Conservation (phyloP, 148 eudicot species). For the Mesembryanthemum crystallinum region DNA sequence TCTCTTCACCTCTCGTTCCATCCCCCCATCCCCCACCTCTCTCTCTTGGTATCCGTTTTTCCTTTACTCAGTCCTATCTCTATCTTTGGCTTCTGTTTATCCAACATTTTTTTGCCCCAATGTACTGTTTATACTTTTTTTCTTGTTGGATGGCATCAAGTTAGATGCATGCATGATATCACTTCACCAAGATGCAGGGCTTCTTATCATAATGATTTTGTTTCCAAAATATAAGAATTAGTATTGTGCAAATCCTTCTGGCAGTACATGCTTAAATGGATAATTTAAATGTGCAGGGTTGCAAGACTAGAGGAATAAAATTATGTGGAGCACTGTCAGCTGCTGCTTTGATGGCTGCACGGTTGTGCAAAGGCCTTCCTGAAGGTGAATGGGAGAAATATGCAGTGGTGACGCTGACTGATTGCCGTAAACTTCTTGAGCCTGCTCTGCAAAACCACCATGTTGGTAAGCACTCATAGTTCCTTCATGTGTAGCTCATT, state of each 20-base stretch:
- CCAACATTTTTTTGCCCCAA: too few species aligned
- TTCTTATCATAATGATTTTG: not conserved
- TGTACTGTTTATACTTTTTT: too few species aligned
- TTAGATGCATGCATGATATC: not conserved
- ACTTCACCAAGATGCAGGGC: not conserved
- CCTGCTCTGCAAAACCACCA: slow-evolving; percentile 64
- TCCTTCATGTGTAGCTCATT: not conserved
- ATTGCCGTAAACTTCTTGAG: slow-evolving; percentile 76
- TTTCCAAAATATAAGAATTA: not conserved
- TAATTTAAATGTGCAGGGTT: slow-evolving; percentile 47
- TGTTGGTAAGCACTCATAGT: slow-evolving; percentile 45
- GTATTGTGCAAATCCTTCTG: not conserved
- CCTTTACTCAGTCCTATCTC: too few species aligned
- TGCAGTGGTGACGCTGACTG: slow-evolving; percentile 65
- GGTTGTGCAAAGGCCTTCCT: slow-evolving; percentile 48
- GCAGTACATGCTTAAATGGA: not conserved
- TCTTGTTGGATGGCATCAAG: not conserved
- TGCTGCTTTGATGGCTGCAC: slow-evolving; percentile 78
- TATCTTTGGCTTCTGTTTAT: too few species aligned
- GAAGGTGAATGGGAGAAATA: slow-evolving; percentile 77
- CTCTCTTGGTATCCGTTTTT: too few species aligned
- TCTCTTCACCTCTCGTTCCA: too few species aligned
- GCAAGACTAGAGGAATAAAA: slow-evolving; percentile 63
- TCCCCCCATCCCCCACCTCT: too few species aligned
- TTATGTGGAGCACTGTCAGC: slow-evolving; percentile 69